These are phyloP conservation scores for Plasmodium inui DNA, from an alignment of 169 alveolate genomes.

Conservation along the genomic window DNA sequence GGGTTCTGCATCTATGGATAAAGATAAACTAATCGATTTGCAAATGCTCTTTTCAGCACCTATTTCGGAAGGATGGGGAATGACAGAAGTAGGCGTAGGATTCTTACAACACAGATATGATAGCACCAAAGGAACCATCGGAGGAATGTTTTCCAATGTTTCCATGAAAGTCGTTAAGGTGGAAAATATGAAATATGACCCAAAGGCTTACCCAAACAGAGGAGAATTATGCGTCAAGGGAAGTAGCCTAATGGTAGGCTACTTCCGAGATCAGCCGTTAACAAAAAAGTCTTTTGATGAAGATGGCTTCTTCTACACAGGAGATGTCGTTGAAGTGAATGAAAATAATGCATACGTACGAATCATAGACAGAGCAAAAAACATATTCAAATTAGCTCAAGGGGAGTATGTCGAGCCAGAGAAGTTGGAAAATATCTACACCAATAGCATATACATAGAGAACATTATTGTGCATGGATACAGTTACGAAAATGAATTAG, in stretches of 20 bases:
- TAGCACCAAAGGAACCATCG: constrained; percentile 82
- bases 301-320: constrained; percentile 95
- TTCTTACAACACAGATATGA: constrained; percentile 82
- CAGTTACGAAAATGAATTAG: constrained; percentile 69
- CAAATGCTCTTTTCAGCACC: constrained; percentile 81
- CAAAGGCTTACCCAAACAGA: constrained; percentile 79
- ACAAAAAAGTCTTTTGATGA: constrained; percentile 90
- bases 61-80: constrained; percentile 86
- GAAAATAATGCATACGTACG: constrained; percentile 88
- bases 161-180: constrained; percentile 79
- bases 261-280: constrained; percentile 88
- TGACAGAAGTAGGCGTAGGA: constrained; percentile 84
- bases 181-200: constrained; percentile 81
- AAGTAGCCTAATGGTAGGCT: constrained; percentile 89
- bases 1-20: constrained; percentile 85
- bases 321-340: constrained; percentile 92
- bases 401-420: constrained; percentile 98
- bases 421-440: constrained; percentile 90
- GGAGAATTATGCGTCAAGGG: constrained; percentile 90
- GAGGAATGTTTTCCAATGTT: constrained; percentile 82
- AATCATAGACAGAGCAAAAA: constrained; percentile 95
- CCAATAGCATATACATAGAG: constrained; percentile 77
- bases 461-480: constrained; percentile 85
- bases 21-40: constrained; percentile 76
- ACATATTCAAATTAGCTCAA: constrained; percentile 94